Evolutionary conservation across 371 early-diverging fungal genomes (phyloP).

Genomic region (Parasitella parasitica): DNA sequence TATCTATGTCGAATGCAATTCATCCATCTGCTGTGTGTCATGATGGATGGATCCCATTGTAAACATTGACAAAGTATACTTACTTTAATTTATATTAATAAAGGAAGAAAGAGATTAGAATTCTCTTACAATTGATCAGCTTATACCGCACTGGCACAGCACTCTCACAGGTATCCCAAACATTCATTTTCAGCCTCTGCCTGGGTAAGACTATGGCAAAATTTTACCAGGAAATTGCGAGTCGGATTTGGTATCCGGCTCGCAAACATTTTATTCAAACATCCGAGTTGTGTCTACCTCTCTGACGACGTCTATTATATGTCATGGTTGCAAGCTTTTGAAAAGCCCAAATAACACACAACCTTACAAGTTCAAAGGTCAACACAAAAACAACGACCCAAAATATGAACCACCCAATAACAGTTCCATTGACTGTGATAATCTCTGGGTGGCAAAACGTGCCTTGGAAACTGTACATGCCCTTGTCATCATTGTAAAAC

Average conservation of each 20-base stretch:
- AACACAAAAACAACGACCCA: constrained; percentile 49
- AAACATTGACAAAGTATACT: neutral
- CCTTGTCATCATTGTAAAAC: constrained; percentile 58
- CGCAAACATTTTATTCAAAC: neutral
- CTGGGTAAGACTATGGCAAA: too few species aligned
- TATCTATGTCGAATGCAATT: neutral
- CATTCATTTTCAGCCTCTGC: neutral
- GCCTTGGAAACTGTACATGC: constrained; percentile 75
- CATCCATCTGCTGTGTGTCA: constrained; percentile 4
- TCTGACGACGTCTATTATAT: neutral
- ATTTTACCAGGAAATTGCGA: neutral
- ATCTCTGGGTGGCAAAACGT: constrained; percentile 62
- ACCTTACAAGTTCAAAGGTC: constrained; percentile 30
- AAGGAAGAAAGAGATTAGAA: constrained; percentile 22
- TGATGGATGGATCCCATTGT: neutral
- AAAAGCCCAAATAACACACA: neutral
- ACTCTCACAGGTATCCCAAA: neutral
- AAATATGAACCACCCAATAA: constrained; percentile 66
- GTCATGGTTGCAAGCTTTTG: neutral
- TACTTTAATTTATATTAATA: constrained; percentile 26
- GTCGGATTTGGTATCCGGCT: neutral
- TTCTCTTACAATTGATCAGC: neutral
- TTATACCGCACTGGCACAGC: neutral
- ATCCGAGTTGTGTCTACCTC: neutral
- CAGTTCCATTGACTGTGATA: constrained; percentile 35